Conservation (phyloP, 495 filamentous ascomycete genomes). For the Podospora pseudocomata region DNA sequence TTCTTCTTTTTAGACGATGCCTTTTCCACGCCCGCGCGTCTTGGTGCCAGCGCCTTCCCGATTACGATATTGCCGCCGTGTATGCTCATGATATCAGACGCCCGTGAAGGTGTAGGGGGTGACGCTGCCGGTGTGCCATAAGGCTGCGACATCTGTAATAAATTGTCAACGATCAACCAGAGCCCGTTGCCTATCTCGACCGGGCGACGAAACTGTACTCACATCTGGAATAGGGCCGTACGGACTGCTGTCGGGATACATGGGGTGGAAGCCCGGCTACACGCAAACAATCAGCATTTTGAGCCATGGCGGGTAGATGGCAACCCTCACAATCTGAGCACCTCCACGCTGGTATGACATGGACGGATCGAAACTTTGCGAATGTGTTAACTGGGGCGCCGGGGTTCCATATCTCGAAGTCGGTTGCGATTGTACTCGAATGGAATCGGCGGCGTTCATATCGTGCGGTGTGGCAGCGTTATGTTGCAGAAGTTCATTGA, state of each 20-base stretch:
- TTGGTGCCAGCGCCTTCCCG: conserved; percentile 24
- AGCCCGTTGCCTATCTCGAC: not conserved
- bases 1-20: conserved; percentile 41
- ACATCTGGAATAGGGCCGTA: conserved; percentile 34
- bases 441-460: conserved; percentile 18
- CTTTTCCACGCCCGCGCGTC: conserved; percentile 35
- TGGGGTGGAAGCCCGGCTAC: conserved; percentile 35
- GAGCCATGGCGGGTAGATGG: not conserved
- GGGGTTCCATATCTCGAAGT: conserved; percentile 44
- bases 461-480: conserved; percentile 39
- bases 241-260: conserved; percentile 35
- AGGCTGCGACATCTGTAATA: conserved; percentile 25
- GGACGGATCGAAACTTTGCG: conserved; percentile 17
- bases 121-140: conserved; percentile 52
- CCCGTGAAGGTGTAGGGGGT: conserved; percentile 44
- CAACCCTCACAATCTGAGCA: conserved; percentile 22
- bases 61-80: conserved; percentile 32
- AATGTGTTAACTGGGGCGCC: conserved; percentile 28
- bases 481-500: conserved; percentile 49
- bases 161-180: not conserved
- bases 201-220: conserved; percentile 12
- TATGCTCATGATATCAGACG: conserved; percentile 38
- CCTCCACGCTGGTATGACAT: conserved; percentile 30
- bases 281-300: conserved; percentile 16
- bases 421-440: conserved; percentile 39